These are phyloP conservation scores for Meredithiella fracta DNA, from an alignment of 2,329 filamentous ascomycete species.

Conservation along the genomic window DNA sequence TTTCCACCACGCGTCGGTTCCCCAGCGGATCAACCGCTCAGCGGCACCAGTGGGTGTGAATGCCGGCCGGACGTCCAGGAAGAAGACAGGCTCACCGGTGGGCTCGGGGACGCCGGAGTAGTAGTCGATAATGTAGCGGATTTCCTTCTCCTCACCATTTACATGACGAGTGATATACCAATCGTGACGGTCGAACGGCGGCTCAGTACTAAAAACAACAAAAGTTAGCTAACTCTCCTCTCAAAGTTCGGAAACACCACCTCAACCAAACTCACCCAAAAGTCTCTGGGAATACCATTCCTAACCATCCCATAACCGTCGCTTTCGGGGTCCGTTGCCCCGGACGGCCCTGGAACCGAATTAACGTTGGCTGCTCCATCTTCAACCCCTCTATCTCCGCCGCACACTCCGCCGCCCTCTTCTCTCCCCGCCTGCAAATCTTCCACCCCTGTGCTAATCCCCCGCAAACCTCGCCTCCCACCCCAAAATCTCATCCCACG, in stretches of 20 bases:
- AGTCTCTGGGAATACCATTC: slow-evolving; percentile 59
- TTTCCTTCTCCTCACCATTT: slow-evolving; percentile 52
- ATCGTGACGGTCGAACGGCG: slow-evolving; percentile 91
- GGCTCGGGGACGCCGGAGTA: slow-evolving; percentile 71
- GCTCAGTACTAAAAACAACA: slow-evolving; percentile 45
- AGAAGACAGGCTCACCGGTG: slow-evolving; percentile 86
- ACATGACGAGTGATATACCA: slow-evolving; percentile 75
- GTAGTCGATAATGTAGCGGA: slow-evolving; percentile 95
- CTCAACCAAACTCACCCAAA: slow-evolving; percentile 44
- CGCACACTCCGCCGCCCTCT: slow-evolving; percentile 28
- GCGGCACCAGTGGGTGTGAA: slow-evolving; percentile 63
- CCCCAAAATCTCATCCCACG: slow-evolving; percentile 84
- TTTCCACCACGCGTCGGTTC: slow-evolving; percentile 85
- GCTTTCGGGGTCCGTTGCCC: slow-evolving; percentile 86
- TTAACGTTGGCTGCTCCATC: slow-evolving; percentile 49
- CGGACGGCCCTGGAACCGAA: slow-evolving; percentile 79
- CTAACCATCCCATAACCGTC: slow-evolving; percentile 63
- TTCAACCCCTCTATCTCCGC: slow-evolving; percentile 23
- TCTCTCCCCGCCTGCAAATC: slow-evolving; percentile 57
- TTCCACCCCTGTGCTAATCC: slow-evolving; percentile 59
- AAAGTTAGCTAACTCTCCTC: neutral
- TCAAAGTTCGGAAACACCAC: slow-evolving; percentile 1
- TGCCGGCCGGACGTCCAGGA: slow-evolving; percentile 82
- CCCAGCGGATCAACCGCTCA: slow-evolving; percentile 76
- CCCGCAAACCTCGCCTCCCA: slow-evolving; percentile 78